Conservation (phyloP, 1,139 yeast genomes). For the Kurtzmaniella quercitrusa region DNA sequence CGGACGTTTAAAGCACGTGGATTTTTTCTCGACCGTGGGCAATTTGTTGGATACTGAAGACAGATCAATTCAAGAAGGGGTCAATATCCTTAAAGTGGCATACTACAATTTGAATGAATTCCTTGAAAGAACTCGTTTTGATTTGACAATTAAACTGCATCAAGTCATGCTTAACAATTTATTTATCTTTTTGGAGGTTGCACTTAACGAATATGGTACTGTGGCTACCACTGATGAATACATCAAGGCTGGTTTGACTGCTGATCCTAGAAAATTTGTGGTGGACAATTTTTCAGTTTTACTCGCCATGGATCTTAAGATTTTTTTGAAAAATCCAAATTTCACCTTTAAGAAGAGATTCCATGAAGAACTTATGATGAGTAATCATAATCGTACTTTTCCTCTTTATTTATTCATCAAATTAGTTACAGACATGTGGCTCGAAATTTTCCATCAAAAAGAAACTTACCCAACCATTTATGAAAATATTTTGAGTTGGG, state of each 20-base stretch:
- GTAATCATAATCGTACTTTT: conserved; percentile 42
- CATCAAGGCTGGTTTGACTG: conserved; percentile 45
- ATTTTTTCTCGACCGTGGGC: conserved; percentile 41
- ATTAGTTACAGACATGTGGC: conserved; percentile 36
- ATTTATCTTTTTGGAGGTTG: conserved; percentile 36
- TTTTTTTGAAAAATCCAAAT: conserved; percentile 52
- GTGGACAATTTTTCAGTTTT: conserved; percentile 38
- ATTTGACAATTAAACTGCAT: conserved; percentile 38
- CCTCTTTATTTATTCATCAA: conserved; percentile 38
- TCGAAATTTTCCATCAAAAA: conserved; percentile 33
- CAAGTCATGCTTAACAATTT: conserved; percentile 41
- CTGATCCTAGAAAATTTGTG: conserved; percentile 40
- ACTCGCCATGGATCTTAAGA: conserved; percentile 47
- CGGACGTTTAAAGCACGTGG: conserved; percentile 42
- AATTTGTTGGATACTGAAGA: conserved; percentile 40
- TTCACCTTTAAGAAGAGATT: conserved; percentile 54
- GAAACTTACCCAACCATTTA: conserved; percentile 35
- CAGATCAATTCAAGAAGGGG: conserved; percentile 28
- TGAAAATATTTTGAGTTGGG: conserved; percentile 51
- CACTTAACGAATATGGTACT: conserved; percentile 43
- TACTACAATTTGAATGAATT: conserved; percentile 38
- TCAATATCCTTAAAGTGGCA: conserved; percentile 29
- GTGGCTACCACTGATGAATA: conserved; percentile 46
- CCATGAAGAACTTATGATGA: conserved; percentile 55
- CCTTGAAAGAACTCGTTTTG: conserved; percentile 33